phyloP scores from a whole-genome alignment of 768 basidiomycete species.

The Candolleomyces eurysporus region DNA sequence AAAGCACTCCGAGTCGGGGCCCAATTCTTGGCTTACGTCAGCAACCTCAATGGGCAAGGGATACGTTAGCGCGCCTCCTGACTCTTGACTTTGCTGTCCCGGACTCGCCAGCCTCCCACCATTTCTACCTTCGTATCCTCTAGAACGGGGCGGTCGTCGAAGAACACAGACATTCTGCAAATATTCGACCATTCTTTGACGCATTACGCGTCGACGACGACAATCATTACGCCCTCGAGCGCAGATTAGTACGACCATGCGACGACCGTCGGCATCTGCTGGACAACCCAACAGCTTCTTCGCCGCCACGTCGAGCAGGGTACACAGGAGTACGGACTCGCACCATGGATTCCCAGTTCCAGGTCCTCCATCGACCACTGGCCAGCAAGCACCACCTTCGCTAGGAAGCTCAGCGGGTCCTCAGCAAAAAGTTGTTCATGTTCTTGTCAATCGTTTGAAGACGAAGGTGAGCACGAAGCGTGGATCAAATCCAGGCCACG shows the following conservation, averaged over 20 bases:
- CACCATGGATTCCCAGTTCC: conserved; percentile 36
- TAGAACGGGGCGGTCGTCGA: neutral
- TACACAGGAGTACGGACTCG: conserved; percentile 65
- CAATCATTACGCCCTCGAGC: neutral
- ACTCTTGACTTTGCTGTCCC: neutral
- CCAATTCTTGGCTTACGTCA: neutral
- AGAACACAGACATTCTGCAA: neutral
- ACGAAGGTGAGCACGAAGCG: conserved; percentile 56
- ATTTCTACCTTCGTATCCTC: neutral
- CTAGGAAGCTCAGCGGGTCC: conserved; percentile 47
- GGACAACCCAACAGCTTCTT: conserved; percentile 30
- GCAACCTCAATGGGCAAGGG: neutral
- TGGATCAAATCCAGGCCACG: neutral
- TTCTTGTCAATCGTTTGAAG: conserved; percentile 76
- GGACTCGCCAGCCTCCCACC: neutral
- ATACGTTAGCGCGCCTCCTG: neutral
- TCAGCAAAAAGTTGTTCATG: conserved; percentile 80
- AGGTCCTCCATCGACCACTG: conserved; percentile 8
- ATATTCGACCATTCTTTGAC: conserved; percentile 5
- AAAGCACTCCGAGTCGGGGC: neutral
- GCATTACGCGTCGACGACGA: conserved; percentile 5
- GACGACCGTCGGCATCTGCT: conserved; percentile 61
- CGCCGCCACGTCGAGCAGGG: conserved; percentile 39
- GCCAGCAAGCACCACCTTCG: conserved; percentile 29
- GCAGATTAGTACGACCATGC: conserved; percentile 36